Conservation (phyloP, 1,284 basidiomycete species). For the Takashimella koratensis region DNA sequence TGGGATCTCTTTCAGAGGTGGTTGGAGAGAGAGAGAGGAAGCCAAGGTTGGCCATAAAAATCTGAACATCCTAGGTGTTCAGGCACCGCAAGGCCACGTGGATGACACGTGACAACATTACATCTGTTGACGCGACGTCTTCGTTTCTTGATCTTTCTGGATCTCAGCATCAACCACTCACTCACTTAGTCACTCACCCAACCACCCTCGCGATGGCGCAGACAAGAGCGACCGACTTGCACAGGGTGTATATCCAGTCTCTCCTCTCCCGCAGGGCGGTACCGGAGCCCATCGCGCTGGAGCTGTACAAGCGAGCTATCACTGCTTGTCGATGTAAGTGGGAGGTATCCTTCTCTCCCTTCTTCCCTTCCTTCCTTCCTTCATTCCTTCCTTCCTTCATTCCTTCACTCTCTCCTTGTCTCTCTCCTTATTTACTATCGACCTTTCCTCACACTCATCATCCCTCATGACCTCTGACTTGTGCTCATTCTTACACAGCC, state of each 20-base stretch:
- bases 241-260: constrained; percentile 41
- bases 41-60: too few relatives aligned
- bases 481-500: too few relatives aligned
- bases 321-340: constrained; percentile 24
- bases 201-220: neutral
- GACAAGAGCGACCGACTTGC: constrained; percentile 34
- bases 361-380: neutral
- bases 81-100: too few relatives aligned
- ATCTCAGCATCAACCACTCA: too few relatives aligned
- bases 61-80: too few relatives aligned
- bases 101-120: too few relatives aligned
- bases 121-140: too few relatives aligned
- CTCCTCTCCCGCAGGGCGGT: constrained; percentile 39
- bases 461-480: too few relatives aligned
- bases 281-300: constrained; percentile 31
- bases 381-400: neutral
- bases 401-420: neutral
- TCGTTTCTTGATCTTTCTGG: too few relatives aligned
- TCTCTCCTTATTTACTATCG: neutral
- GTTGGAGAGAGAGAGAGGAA: too few relatives aligned
- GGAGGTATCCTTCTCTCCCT: neutral
- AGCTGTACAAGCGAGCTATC: constrained; percentile 42
- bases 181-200: too few relatives aligned
- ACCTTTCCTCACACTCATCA: neutral
- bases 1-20: too few relatives aligned